Evolutionary conservation across 139 green algal genomes (phyloP).

Genomic region (Nannochloris sp.): DNA sequence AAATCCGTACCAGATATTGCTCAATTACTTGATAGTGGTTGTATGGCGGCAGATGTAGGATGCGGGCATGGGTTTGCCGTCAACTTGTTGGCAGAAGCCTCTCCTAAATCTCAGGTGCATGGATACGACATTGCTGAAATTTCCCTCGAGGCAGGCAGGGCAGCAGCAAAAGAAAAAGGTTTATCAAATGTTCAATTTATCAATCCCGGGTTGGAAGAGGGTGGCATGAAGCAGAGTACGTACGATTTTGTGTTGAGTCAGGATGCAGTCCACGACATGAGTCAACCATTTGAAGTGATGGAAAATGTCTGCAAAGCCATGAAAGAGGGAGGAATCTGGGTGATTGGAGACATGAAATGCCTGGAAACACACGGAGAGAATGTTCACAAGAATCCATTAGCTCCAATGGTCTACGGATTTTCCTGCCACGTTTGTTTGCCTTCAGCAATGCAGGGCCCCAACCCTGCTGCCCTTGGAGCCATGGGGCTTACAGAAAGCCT

Average conservation of each 20-base stretch:
- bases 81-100: slow-evolving; percentile 9
- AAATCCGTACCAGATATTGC: slow-evolving; percentile 2
- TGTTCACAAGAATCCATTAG: slow-evolving; percentile 16
- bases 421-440: slow-evolving; percentile 24
- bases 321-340: slow-evolving; percentile 8
- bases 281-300: slow-evolving; percentile 17
- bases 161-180: slow-evolving; percentile 1
- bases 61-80: slow-evolving; percentile 18
- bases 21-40: slow-evolving; percentile 13
- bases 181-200: slow-evolving; percentile 14
- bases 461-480: slow-evolving; percentile 11
- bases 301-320: slow-evolving; percentile 7
- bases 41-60: slow-evolving; percentile 21
- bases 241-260: slow-evolving; percentile 23
- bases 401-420: slow-evolving; percentile 24
- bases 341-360: slow-evolving; percentile 22
- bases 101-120: slow-evolving; percentile 10
- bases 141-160: neutral
- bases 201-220: slow-evolving; percentile 17
- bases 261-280: slow-evolving; percentile 32
- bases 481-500: slow-evolving; percentile 8
- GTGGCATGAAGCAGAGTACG: slow-evolving; percentile 7
- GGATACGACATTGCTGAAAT: slow-evolving; percentile 23
- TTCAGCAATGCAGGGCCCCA: slow-evolving; percentile 15
- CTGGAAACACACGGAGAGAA: slow-evolving; percentile 13